Base-by-base conservation (phyloP, 2,329 filamentous ascomycete species). In the Diplodia seriata region DNA sequence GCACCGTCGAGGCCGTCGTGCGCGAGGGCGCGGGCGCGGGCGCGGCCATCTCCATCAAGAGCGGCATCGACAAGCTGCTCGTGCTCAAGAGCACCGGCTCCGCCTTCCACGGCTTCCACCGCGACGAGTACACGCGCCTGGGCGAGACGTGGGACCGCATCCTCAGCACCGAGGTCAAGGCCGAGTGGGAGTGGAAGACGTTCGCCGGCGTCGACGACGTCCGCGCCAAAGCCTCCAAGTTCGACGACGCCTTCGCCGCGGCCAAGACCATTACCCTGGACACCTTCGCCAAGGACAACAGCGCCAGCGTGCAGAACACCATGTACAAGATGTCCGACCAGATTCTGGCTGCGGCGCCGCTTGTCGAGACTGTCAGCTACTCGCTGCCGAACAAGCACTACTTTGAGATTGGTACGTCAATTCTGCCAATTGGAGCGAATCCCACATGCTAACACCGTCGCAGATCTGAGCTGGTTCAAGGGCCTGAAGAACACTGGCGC, bases 291-390 rank as follows among this genome's bases (percentile, higher is more conserved):
- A 87, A 90, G 76, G 94, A 99, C 76, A 85, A 93, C 76, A 97
- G 92, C 75, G 92, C 95, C 56, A 97, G 92, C 74, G 95, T 99
- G 29, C 95, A 99, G 83, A 90, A 90, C 74, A 98, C 94, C 70
- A 98, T 99, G 95, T 99, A 97, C 85, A 96, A 97, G 85, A 99
- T 99, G 94, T 89, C 87, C 74, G 91, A 94, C 79, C 84, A 90
- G 79, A 97, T 99, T 72, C 84, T 99, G 65, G 90, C 87, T 9
- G 87, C 85, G 26, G 91, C 89, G 29, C 90, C 93, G 15, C 84
- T 89, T 71, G 86, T 93, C 26, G 87, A 90, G 54, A 84, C 85
- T 26, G 92, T 95, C 51, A 87, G 90, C 74, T 98, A 97, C 78
- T 85, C 90, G 9, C 85, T 99, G 75, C 95, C 95, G 12, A 99